Evolutionary conservation across 805 yeast genomes (phyloP), one percentile per base, ranked within the genome.

Genomic region (Grigorovia transvaalensis): DNA sequence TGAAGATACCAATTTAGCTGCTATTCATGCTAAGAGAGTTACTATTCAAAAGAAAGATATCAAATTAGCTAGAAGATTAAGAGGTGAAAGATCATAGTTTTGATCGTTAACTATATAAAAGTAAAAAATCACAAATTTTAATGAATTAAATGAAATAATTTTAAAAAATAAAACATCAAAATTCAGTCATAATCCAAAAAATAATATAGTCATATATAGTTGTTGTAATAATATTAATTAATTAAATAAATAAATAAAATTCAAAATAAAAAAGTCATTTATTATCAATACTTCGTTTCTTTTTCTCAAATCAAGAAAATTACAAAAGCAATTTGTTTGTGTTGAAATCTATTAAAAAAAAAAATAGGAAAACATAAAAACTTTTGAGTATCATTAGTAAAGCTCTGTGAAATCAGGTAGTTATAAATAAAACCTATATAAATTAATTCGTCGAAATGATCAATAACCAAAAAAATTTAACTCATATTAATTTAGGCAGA

Each of bases 21-120:
- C 98, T 59, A 88, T 89, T 62, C 99, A 91, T 75, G 99, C 98
- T 67, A 91, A 93, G 84, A 85, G 99, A 77, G 98, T 91, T 64
- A 91, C 99, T 60, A 88, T 91, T 69, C 96, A 88, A 81, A 91
- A 89, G 88, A 90, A 90, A 78, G 99, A 91, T 74, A 88, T 91
- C 71, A 96, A 90, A 71, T 80, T 91, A 70, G 99, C 98, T 62
- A 86, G 97, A 79, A 86, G 98, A 79, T 82, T 91, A 71, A 85
- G 97, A 77, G 98, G 97, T 74, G 95, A 86, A 78, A 84, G 93
- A 83, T 80, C 91, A 62, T 86, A 81, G 15, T 9, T 38, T 38
- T 13, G 42, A 38, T 38, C 42, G 9, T 11, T 33, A 33, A 33
- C 38, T 33, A 33, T 33, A 33, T 33, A 33, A 33, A 33, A 33